phyloP scores from a whole-genome alignment of 345 rosid genomes.

The Hibiscus syriacus region DNA sequence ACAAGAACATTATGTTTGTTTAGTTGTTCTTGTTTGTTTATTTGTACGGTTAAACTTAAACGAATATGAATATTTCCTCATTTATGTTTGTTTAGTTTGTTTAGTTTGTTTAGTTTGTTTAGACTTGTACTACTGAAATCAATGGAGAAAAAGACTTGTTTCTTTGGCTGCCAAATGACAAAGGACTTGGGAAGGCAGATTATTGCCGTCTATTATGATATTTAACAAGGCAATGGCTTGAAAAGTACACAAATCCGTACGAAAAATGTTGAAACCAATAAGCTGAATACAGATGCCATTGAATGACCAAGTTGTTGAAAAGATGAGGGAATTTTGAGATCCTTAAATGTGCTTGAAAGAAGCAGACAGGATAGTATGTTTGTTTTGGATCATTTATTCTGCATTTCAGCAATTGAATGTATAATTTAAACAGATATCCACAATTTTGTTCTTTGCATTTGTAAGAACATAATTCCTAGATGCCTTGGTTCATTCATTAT shows the following conservation, averaged over 20 bases:
- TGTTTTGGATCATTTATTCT: not conserved
- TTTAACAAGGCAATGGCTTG: not conserved
- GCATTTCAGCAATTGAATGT: not conserved
- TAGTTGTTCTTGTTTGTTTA: no score
- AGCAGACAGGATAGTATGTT: no score
- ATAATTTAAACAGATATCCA: not conserved
- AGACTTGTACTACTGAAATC: no score
- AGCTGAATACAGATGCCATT: not conserved
- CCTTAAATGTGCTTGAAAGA: not conserved
- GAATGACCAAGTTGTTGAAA: no score
- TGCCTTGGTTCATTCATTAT: not conserved
- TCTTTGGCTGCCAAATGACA: not conserved
- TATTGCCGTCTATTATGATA: not conserved
- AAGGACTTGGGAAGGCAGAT: not conserved
- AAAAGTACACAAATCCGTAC: not conserved
- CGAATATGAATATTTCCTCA: no score
- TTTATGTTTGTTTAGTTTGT: no score
- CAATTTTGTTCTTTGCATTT: conserved; percentile 10
- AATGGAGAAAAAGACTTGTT: no score
- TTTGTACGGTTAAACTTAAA: no score
- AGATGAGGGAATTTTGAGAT: not conserved
- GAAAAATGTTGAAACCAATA: not conserved
- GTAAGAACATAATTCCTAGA: not conserved
- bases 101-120: no score
- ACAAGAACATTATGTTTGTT: no score